Evolutionary conservation across 805 yeast species (phyloP).

Genomic region (Wickerhamomyces bovis): DNA sequence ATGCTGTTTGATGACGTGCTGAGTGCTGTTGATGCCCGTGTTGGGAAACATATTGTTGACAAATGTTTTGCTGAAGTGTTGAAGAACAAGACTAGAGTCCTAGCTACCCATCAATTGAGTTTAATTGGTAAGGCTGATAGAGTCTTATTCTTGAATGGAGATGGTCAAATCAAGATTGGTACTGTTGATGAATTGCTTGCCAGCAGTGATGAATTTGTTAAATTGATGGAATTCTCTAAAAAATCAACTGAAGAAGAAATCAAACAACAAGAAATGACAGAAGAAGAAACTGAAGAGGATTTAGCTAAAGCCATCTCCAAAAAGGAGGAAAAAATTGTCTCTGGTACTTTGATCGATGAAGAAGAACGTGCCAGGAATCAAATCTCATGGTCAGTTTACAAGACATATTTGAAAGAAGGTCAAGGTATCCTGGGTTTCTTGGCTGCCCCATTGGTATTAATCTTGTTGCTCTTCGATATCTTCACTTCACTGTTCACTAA

Average conservation of each 20-base stretch:
- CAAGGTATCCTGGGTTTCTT: conserved; percentile 38
- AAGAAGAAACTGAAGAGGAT: conserved; percentile 22
- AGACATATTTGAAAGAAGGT: conserved; percentile 46
- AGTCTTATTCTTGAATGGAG: conserved; percentile 55
- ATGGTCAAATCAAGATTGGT: conserved; percentile 55
- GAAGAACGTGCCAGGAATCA: conserved; percentile 59
- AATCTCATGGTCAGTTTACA: conserved; percentile 43
- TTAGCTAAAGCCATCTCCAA: conserved; percentile 20
- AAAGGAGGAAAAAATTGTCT: conserved; percentile 13
- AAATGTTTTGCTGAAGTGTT: conserved; percentile 51
- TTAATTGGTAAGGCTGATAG: conserved; percentile 58
- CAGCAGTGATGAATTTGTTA: conserved; percentile 37
- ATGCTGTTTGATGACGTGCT: conserved; percentile 64
- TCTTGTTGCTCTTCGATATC: conserved; percentile 29
- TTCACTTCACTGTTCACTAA: conserved; percentile 56
- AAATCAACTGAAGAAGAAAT: conserved; percentile 17
- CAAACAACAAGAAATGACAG: conserved; percentile 2
- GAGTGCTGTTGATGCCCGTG: conserved; percentile 75
- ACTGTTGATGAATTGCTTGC: conserved; percentile 42
- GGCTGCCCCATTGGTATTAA: conserved; percentile 26
- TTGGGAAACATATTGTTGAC: conserved; percentile 62
- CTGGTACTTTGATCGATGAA: conserved; percentile 36
- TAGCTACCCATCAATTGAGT: conserved; percentile 75
- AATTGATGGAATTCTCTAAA: conserved; percentile 40
- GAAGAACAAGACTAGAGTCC: conserved; percentile 48